Percentiles rank a stretch among this genome's conserved stretches.
Conservation (phyloP, 116 monocot genomes). For the Dioscorea cayenensis region DNA sequence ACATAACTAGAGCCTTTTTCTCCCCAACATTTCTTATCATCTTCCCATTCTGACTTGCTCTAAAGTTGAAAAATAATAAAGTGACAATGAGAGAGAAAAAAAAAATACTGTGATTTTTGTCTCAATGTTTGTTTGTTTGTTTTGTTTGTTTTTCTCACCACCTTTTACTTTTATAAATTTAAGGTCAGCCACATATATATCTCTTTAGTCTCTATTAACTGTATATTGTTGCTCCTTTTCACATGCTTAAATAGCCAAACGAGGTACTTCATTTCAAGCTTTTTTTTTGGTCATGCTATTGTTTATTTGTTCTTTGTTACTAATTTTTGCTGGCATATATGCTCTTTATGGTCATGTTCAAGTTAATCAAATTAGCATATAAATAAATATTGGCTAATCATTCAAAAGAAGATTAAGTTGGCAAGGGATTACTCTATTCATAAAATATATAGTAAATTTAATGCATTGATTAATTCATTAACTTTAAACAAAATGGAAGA, state of each 20-base stretch:
- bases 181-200: slow-evolving; percentile 8
- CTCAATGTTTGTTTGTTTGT: neutral
- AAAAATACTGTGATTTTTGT: neutral
- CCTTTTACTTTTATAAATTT: slow-evolving; percentile 2
- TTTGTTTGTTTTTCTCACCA: neutral
- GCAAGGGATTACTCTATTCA: no score
- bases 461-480: no score
- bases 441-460: no score
- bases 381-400: no score
- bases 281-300: no score
- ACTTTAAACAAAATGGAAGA: no score
- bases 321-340: no score
- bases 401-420: no score
- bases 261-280: no score
- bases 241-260: neutral
- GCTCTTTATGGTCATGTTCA: no score
- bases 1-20: neutral
- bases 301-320: no score
- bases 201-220: neutral
- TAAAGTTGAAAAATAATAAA: neutral
- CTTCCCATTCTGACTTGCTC: neutral
- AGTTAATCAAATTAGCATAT: no score
- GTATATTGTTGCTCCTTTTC: neutral
- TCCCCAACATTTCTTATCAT: neutral
- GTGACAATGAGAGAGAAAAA: neutral